phyloP scores from a whole-genome alignment of 2,329 filamentous ascomycete genomes.

The Trichoderma sp. region DNA sequence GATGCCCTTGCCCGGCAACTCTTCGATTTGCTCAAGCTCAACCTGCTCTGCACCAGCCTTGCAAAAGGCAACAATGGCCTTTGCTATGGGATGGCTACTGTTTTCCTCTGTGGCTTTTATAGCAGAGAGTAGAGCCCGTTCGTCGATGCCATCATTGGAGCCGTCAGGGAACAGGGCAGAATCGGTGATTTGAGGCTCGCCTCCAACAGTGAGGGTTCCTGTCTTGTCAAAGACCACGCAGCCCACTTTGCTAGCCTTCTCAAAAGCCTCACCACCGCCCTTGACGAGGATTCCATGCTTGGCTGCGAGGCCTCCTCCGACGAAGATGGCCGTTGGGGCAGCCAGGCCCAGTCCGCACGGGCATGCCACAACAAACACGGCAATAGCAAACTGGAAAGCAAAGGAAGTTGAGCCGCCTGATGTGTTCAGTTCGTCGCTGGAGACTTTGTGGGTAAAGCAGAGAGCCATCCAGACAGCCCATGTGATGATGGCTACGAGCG shows the following conservation, averaged over 20 bases:
- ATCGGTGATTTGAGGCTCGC: conserved; percentile 69
- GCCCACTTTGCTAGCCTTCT: conserved; percentile 76
- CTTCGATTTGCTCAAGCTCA: conserved; percentile 54
- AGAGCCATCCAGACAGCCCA: conserved; percentile 72
- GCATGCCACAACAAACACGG: conserved; percentile 84
- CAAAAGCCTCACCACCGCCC: conserved; percentile 82
- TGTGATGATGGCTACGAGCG: conserved; percentile 66
- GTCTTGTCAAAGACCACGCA: conserved; percentile 89
- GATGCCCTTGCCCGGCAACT: conserved; percentile 72
- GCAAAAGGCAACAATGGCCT: conserved; percentile 68
- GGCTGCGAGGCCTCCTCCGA: conserved; percentile 77
- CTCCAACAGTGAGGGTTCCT: conserved; percentile 74
- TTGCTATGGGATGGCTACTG: conserved; percentile 74
- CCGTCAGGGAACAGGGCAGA: conserved; percentile 44
- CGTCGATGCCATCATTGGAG: conserved; percentile 30
- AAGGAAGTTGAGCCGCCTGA: conserved; percentile 70
- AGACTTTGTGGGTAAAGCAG: conserved; percentile 60
- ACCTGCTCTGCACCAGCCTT: conserved; percentile 37
- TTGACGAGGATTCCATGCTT: conserved; percentile 80
- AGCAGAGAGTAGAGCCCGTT: conserved; percentile 50
- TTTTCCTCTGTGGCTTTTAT: conserved; percentile 66
- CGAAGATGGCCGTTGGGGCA: conserved; percentile 83
- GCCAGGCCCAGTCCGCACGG: conserved; percentile 82
- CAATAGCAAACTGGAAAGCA: conserved; percentile 79
- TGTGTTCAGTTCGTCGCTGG: conserved; percentile 56